A percentile compares a stretch with the other conserved stretches of the same genome.
phyloP scores from a whole-genome alignment of 108 stramenopile species.

The Skeletonema grethae region DNA sequence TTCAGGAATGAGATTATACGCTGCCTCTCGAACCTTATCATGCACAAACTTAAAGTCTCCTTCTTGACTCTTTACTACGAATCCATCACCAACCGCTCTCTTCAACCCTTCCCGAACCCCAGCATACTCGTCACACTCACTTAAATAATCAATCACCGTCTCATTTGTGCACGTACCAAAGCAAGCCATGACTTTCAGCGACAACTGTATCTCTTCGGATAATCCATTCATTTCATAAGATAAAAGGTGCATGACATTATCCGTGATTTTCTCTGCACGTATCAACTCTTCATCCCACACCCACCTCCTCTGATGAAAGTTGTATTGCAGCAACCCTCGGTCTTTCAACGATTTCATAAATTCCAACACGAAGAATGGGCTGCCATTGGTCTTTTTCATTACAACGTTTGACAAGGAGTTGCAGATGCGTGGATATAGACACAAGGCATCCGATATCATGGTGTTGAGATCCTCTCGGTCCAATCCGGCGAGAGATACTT shows the following conservation, averaged over 20 bases:
- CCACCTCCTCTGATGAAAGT: constrained; percentile 42
- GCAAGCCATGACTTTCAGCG: constrained; percentile 21
- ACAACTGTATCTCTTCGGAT: neutral
- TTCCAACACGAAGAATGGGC: constrained; percentile 41
- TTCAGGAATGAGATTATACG: constrained; percentile 51
- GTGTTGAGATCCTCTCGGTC: neutral
- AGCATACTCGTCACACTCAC: neutral
- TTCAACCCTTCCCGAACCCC: neutral
- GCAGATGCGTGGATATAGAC: constrained; percentile 7
- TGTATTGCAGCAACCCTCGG: constrained; percentile 31
- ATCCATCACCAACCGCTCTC: neutral
- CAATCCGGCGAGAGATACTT: constrained; percentile 15
- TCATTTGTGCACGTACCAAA: constrained; percentile 9
- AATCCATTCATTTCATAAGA: constrained; percentile 9
- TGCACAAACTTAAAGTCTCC: constrained; percentile 42
- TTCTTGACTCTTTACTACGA: neutral
- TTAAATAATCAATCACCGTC: neutral
- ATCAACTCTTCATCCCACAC: constrained; percentile 52
- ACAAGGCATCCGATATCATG: constrained; percentile 27
- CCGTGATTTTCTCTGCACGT: constrained; percentile 7
- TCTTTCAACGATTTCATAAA: constrained; percentile 31
- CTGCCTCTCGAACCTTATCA: constrained; percentile 57
- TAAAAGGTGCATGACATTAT: neutral
- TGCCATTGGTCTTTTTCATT: constrained; percentile 54
- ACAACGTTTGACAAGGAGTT: constrained; percentile 40